These are phyloP conservation scores for Malassezia furfur DNA, from an alignment of 1,284 basidiomycete genomes.

Conservation along the genomic window DNA sequence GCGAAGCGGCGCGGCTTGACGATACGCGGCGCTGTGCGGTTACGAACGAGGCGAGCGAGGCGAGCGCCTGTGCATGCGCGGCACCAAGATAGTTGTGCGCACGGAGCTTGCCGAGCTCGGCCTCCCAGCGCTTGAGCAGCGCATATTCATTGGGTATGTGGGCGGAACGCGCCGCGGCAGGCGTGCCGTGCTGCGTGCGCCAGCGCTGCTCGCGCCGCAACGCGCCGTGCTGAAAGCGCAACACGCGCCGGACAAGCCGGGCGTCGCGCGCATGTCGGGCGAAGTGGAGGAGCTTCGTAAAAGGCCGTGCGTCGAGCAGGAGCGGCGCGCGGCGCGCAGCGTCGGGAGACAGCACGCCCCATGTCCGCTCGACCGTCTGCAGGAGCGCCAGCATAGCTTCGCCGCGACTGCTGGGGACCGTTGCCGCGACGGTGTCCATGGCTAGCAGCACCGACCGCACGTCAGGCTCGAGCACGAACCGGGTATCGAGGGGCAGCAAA, in stretches of 20 bases:
- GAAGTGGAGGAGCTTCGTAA: not conserved
- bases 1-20: not conserved
- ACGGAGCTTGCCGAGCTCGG: not conserved
- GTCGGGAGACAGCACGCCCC: not conserved
- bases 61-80: not conserved
- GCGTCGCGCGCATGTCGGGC: not conserved
- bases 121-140: not conserved
- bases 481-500: not conserved
- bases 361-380: not conserved
- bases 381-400: not conserved
- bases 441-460: not conserved
- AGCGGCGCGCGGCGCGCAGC: not conserved
- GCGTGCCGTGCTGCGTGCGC: not conserved
- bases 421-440: slow-evolving; percentile 3
- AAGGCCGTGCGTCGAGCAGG: slow-evolving; percentile 4
- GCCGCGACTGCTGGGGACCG: not conserved
- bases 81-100: not conserved
- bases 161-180: not conserved
- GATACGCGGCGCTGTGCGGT: not conserved
- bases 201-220: slow-evolving; percentile 9
- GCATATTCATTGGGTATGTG: slow-evolving; percentile 3
- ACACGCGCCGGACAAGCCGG: not conserved
- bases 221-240: slow-evolving; percentile 9
- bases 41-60: too few relatives aligned
- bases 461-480: slow-evolving; percentile 3